phyloP scores from a whole-genome alignment of 352 stramenopile genomes.

The Globisporangium echinulatum region DNA sequence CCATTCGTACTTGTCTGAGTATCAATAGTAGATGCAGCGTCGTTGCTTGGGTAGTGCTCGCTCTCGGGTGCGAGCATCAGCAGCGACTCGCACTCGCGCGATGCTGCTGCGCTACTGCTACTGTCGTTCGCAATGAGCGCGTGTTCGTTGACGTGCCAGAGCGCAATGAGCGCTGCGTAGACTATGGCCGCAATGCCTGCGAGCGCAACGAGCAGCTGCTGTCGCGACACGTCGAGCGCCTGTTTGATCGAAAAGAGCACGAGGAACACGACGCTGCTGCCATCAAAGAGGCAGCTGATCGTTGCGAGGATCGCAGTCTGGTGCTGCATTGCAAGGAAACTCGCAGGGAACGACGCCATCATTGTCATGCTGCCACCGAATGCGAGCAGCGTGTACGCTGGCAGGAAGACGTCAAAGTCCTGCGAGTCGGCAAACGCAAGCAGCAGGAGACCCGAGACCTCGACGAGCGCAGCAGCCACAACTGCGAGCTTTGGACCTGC shows the following conservation, averaged over 20 bases:
- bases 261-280: constrained; percentile 69
- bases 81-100: constrained; percentile 12
- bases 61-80: constrained; percentile 7
- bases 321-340: constrained; percentile 65
- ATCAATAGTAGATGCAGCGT: background rate
- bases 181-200: constrained; percentile 33
- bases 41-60: constrained; percentile 19
- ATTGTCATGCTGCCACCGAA: constrained; percentile 76
- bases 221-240: constrained; percentile 32
- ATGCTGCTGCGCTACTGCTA: constrained; percentile 8
- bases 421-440: constrained; percentile 73
- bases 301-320: constrained; percentile 73
- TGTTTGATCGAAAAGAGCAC: constrained; percentile 52
- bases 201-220: constrained; percentile 45
- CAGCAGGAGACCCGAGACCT: constrained; percentile 61
- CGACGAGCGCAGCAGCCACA: constrained; percentile 43
- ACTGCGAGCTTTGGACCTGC: constrained; percentile 53
- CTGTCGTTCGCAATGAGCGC: constrained; percentile 22
- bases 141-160: constrained; percentile 76
- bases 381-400: constrained; percentile 57
- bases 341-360: constrained; percentile 71
- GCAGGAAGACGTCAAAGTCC: constrained; percentile 68
- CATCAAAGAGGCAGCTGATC: constrained; percentile 76
- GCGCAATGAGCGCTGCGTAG: constrained; percentile 55
- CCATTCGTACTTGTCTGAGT: background rate